Evolutionary conservation across 768 basidiomycete species (phyloP), one percentile per base, ranked within the genome.

Genomic region (Serendipita sp.): DNA sequence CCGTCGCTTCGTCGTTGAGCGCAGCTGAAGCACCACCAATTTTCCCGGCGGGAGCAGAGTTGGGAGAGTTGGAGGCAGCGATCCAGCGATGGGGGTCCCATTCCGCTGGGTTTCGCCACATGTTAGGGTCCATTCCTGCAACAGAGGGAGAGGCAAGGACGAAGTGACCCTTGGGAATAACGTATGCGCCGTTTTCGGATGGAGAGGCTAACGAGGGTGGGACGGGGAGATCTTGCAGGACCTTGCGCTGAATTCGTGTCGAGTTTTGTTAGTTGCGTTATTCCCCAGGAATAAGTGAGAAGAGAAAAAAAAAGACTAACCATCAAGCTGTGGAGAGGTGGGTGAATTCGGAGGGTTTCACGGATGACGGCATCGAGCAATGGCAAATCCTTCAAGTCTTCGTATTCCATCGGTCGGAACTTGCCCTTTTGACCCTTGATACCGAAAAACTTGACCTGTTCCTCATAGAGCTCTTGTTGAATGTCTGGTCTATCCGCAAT

Each of bases 261-360:
- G 38, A 36, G 18, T 51, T 51, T 16, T 36, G 56, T 30, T 10
- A 30, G 3, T 13, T 23, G 23, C 23, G 23, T 23, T 23, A 23
- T 23, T 23, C 23, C 1, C 23, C 23, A 23, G 23, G 0, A n/a
- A 58, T 13, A 34, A 47, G 16, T 10, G 5, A 5, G 51, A 15
- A 52, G 18, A 16, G 45, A 52, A 35, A 3, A 5, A 3, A 68
- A 34, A 44, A 23, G 15, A 65, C 68, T 47, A 46, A 69, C 68
- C 52, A 94, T 85, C 75, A 94, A 88, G 67, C 85, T 91, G 80
- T 98, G 95, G 71, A 98, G 90, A 1, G 95, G 95, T 18, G 95
- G 91, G 76, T 98, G 95, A 67, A 91, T 73, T 67, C 91, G 88
- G 52, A 95, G 84, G 0, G 90, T 94, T 76, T 98, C 95, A 54